Evolutionary conservation across 108 stramenopile species (phyloP).

Genomic region (Cyclotella sp.): DNA sequence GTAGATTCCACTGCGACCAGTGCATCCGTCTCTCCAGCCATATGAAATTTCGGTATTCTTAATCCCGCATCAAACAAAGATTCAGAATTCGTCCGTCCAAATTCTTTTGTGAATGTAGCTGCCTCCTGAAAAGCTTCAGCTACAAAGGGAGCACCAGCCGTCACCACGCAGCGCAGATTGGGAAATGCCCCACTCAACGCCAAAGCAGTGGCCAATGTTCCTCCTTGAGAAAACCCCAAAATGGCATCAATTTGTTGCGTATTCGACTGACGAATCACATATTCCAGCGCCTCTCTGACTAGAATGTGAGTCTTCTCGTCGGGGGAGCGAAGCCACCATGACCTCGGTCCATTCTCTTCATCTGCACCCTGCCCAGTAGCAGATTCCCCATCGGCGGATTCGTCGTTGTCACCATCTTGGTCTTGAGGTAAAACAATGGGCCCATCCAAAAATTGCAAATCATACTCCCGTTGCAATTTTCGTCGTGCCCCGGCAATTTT

Average conservation of each 20-base stretch:
- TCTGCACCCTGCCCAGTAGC: not conserved
- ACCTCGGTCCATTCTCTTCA: constrained; percentile 17
- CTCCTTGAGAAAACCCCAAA: constrained; percentile 80
- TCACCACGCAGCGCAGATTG: constrained; percentile 59
- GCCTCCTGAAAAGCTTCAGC: constrained; percentile 60
- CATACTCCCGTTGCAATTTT: constrained; percentile 62
- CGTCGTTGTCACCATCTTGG: constrained; percentile 1
- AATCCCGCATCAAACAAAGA: constrained; percentile 33
- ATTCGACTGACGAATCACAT: constrained; percentile 49
- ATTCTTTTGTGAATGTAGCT: constrained; percentile 5
- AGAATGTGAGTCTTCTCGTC: constrained; percentile 43
- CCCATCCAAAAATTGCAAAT: constrained; percentile 71
- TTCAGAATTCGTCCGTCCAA: constrained; percentile 1
- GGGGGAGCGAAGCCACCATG: constrained; percentile 66
- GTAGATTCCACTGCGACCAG: constrained; percentile 67
- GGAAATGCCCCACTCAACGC: constrained; percentile 62
- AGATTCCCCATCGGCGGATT: not conserved
- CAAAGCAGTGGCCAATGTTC: constrained; percentile 67
- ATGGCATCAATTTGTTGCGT: constrained; percentile 61
- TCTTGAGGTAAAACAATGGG: constrained; percentile 37
- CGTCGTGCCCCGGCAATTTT: constrained; percentile 79
- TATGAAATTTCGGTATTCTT: constrained; percentile 71
- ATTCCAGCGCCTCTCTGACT: constrained; percentile 64
- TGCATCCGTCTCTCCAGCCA: constrained; percentile 73
- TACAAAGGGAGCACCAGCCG: constrained; percentile 72